These are phyloP conservation scores for Arxiozyma slooffiae DNA, from an alignment of 1,139 yeast genomes.

Conservation along the genomic window DNA sequence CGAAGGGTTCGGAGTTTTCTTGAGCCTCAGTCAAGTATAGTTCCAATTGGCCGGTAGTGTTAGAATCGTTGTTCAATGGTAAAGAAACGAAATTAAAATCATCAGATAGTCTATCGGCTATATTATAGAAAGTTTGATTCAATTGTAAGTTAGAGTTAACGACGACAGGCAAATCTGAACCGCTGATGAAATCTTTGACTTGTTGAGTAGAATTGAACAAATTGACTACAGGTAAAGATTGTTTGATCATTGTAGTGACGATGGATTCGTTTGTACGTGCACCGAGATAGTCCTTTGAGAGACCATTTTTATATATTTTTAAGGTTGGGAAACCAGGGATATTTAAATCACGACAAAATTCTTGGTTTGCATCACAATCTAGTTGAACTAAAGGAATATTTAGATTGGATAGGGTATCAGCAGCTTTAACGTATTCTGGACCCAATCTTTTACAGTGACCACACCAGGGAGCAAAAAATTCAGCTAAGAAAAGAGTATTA, in stretches of 20 bases:
- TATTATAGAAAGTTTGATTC: constrained; percentile 23
- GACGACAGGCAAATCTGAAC: constrained; percentile 39
- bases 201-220: constrained; percentile 40
- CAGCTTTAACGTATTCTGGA: constrained; percentile 84
- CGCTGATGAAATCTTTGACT: constrained; percentile 41
- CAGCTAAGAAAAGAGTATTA: constrained; percentile 79
- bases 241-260: constrained; percentile 68
- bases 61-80: constrained; percentile 33
- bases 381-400: constrained; percentile 77
- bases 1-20: constrained; percentile 33
- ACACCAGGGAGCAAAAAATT: constrained; percentile 99
- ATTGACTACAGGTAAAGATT: constrained; percentile 71
- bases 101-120: constrained; percentile 20
- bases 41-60: constrained; percentile 4
- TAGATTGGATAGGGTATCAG: constrained; percentile 51
- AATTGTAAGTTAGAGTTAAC: constrained; percentile 23
- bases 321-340: constrained; percentile 89
- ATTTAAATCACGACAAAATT: constrained; percentile 63
- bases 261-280: constrained; percentile 77
- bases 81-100: constrained; percentile 15
- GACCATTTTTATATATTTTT: constrained; percentile 64
- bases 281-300: constrained; percentile 62
- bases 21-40: constrained; percentile 25
- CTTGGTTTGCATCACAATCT: constrained; percentile 84
- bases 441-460: constrained; percentile 95